Conservation (phyloP, 148 eudicot genomes). For the Fagopyrum homotropicum region DNA sequence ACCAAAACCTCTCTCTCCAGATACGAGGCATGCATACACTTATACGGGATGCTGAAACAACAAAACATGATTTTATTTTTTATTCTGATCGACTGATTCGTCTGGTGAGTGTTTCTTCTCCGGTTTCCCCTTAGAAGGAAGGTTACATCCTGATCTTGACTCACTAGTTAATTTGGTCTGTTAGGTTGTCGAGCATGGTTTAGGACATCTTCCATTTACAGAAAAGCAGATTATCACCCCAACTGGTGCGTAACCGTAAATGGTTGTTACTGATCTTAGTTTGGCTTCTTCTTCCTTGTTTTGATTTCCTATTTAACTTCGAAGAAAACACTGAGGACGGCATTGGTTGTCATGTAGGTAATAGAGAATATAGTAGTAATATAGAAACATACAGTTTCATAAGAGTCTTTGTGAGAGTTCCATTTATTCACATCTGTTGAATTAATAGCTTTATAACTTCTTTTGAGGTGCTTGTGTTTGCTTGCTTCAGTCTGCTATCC, state of each 20-base stretch:
- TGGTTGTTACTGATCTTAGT: not conserved
- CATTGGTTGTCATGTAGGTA: not conserved
- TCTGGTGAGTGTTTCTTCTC: conserved; percentile 33
- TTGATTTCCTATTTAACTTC: not conserved
- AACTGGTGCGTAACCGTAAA: conserved; percentile 34
- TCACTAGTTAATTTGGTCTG: not conserved
- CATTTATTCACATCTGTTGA: not conserved
- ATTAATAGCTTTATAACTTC: not conserved
- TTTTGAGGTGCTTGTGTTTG: not conserved
- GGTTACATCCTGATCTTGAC: not conserved
- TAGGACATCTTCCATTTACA: conserved; percentile 73
- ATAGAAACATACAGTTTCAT: not conserved
- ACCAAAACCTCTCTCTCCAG: conserved; percentile 19
- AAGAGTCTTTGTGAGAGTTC: not conserved
- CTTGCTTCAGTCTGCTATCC: not conserved
- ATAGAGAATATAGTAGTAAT: not conserved
- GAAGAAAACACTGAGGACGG: not conserved
- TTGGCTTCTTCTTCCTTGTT: not conserved
- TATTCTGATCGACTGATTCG: conserved; percentile 85
- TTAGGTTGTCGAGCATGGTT: conserved; percentile 72
- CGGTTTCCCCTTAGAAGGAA: not conserved
- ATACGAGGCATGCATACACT: conserved; percentile 93
- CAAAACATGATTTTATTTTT: conserved; percentile 83
- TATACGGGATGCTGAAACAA: conserved; percentile 71
- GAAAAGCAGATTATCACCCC: conserved; percentile 67